Evolutionary conservation across 306 rosid genomes (phyloP).

Genomic region (Cyclanthera cordifolia): DNA sequence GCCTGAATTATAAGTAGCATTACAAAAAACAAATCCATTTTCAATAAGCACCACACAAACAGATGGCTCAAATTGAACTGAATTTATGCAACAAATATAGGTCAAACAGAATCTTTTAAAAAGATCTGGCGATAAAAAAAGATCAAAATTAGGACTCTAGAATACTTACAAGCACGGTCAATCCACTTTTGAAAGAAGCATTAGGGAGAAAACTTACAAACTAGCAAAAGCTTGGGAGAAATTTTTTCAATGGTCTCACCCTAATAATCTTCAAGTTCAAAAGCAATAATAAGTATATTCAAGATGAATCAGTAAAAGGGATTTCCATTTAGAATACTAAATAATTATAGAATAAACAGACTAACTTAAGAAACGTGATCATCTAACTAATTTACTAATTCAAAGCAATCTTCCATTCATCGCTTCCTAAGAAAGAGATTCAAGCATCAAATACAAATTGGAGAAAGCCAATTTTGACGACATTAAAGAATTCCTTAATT

Average conservation of each 20-base stretch:
- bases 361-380: not conserved
- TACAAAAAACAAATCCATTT: not conserved
- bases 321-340: not conserved
- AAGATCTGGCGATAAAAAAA: not conserved
- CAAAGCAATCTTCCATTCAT: not conserved
- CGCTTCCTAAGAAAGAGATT: not conserved
- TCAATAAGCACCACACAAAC: not conserved
- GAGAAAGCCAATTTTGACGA: not conserved
- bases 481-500: not conserved
- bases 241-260: not conserved
- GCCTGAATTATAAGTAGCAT: constrained; percentile 17
- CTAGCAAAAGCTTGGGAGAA: not conserved
- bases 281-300: not conserved
- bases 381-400: not conserved
- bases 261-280: not conserved
- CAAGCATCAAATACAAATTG: not conserved
- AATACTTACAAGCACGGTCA: not conserved
- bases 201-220: not conserved
- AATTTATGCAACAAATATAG: too few species aligned
- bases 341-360: not conserved
- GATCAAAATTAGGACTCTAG: not conserved
- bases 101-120: not conserved
- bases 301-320: not conserved
- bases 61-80: not conserved
- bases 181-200: not conserved